A percentile compares a stretch with the other conserved stretches of the same genome.
These are phyloP conservation scores for Albophoma yamanashiensis DNA, from an alignment of 2,329 filamentous ascomycete genomes.

Conservation along the genomic window DNA sequence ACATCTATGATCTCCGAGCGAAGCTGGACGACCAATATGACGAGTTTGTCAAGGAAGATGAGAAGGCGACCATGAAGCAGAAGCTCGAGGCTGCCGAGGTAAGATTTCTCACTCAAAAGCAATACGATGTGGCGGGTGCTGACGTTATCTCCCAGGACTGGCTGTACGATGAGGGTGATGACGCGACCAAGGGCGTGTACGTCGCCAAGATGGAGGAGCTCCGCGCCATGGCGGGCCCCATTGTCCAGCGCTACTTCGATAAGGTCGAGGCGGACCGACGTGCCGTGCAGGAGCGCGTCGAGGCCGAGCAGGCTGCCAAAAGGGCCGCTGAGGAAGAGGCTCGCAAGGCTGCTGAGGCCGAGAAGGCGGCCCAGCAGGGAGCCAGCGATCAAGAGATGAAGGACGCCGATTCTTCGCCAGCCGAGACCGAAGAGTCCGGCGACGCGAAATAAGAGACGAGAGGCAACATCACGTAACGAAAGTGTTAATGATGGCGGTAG, in stretches of 20 bases:
- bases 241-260: conserved; percentile 90
- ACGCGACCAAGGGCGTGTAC: conserved; percentile 88
- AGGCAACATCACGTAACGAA: neutral
- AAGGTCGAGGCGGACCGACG: conserved; percentile 83
- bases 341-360: conserved; percentile 40
- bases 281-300: conserved; percentile 63
- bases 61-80: conserved; percentile 76
- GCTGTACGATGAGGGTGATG: conserved; percentile 95
- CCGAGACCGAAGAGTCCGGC: conserved; percentile 36
- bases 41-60: conserved; percentile 80
- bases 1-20: conserved; percentile 92
- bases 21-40: conserved; percentile 90
- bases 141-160: conserved; percentile 60
- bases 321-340: conserved; percentile 49
- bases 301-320: conserved; percentile 69
- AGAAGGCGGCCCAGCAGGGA: conserved; percentile 36
- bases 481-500: conserved; percentile 1
- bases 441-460: conserved; percentile 22
- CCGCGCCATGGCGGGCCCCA: conserved; percentile 77
- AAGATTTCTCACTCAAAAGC: conserved; percentile 24
- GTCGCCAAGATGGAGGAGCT: conserved; percentile 94
- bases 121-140: conserved; percentile 1
- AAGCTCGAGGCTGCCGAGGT: conserved; percentile 85
- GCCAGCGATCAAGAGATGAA: conserved; percentile 53
- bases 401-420: conserved; percentile 44